phyloP scores from a whole-genome alignment of 352 stramenopile species.

The Phytopythium sindhum region DNA sequence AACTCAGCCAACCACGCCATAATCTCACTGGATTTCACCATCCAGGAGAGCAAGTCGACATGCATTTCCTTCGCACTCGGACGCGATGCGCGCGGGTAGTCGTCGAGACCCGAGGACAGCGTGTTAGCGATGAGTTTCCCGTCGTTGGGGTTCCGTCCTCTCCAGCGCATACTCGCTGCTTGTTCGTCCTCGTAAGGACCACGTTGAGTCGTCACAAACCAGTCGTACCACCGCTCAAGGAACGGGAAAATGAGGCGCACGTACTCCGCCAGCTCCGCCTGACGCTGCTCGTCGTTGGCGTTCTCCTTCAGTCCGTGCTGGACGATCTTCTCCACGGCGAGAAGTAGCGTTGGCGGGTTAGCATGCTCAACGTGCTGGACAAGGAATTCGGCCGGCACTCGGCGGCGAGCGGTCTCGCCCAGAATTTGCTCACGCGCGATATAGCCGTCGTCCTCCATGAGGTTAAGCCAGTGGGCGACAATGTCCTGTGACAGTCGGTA shows the following conservation, averaged over 20 bases:
- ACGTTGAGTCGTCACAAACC: conserved; percentile 64
- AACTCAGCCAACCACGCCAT: conserved; percentile 45
- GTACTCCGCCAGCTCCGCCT: conserved; percentile 27
- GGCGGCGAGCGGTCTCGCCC: conserved; percentile 51
- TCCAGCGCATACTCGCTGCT: conserved; percentile 67
- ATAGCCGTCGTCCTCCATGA: conserved; percentile 89
- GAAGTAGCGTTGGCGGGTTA: conserved; percentile 90
- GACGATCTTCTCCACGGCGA: conserved; percentile 83
- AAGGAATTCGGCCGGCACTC: conserved; percentile 88
- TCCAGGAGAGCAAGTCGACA: conserved; percentile 90
- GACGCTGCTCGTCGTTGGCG: conserved; percentile 2
- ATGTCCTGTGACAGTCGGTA: conserved; percentile 67
- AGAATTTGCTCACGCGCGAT: conserved; percentile 92
- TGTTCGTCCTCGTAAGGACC: conserved; percentile 32
- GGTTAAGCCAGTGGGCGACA: conserved; percentile 83
- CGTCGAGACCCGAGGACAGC: conserved; percentile 90
- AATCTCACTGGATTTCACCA: conserved; percentile 69
- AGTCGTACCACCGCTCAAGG: conserved; percentile 72
- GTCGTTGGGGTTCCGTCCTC: conserved; percentile 61
- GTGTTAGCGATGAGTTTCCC: conserved; percentile 88
- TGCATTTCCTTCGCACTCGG: conserved; percentile 82
- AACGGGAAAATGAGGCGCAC: conserved; percentile 62
- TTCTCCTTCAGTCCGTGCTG: conserved; percentile 15
- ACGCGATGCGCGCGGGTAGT: conserved; percentile 87
- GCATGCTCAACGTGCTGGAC: conserved; percentile 89